A percentile compares a stretch with the other conserved stretches of the same genome.
phyloP scores from a whole-genome alignment of 2,329 filamentous ascomycete species.

The Aplosporella prunicola region DNA sequence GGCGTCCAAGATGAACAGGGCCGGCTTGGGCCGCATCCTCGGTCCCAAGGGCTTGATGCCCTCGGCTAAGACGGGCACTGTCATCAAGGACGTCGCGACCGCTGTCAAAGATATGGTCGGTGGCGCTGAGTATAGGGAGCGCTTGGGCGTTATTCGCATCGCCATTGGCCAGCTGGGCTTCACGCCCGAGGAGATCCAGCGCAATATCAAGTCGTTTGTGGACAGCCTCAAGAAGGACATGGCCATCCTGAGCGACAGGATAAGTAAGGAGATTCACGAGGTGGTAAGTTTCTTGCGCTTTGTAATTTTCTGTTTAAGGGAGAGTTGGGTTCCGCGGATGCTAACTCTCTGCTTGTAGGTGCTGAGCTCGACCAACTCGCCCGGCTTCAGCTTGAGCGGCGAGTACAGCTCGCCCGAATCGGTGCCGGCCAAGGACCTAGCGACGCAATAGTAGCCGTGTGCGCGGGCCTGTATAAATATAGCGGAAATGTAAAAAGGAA shows the following conservation, averaged over 20 bases:
- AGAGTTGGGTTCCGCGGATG: constrained; percentile 16
- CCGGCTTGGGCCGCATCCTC: constrained; percentile 67
- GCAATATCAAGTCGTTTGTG: constrained; percentile 74
- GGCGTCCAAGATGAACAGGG: constrained; percentile 69
- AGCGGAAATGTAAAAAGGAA: neutral
- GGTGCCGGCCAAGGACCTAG: constrained; percentile 27
- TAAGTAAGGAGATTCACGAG: constrained; percentile 64
- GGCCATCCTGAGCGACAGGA: constrained; percentile 50
- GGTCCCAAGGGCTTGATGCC: constrained; percentile 93
- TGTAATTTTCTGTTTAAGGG: constrained; percentile 42
- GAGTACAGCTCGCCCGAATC: constrained; percentile 50
- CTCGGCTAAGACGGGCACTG: constrained; percentile 74
- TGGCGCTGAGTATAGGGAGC: constrained; percentile 78
- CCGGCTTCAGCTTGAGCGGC: constrained; percentile 79
- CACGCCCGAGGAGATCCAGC: constrained; percentile 74
- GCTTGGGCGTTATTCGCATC: constrained; percentile 72
- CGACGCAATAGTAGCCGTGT: constrained; percentile 31
- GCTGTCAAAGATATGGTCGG: constrained; percentile 75
- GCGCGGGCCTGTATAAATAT: neutral
- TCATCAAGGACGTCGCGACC: constrained; percentile 69
- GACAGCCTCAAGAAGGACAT: constrained; percentile 71
- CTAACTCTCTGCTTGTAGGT: constrained; percentile 38
- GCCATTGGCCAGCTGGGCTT: constrained; percentile 87
- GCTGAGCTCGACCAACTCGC: constrained; percentile 76
- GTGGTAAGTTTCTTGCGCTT: constrained; percentile 39